Evolutionary conservation across 2,329 filamentous ascomycete genomes (phyloP), one percentile per base, ranked within the genome.

Genomic region (Alternaria conjuncta): DNA sequence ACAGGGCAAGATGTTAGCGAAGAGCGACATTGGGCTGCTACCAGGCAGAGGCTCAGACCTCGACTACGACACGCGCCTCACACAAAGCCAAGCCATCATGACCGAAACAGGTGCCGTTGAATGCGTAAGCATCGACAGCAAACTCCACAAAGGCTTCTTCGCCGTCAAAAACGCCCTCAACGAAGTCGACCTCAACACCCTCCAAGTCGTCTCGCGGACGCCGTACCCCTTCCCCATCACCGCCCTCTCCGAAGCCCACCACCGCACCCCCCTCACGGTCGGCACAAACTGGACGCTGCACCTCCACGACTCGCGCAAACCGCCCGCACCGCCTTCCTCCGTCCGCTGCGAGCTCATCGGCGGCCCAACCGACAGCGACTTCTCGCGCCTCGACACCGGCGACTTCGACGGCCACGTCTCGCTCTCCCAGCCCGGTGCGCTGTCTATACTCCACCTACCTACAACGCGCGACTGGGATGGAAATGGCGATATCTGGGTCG

Each of bases 401-500:
- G 84, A 84, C 75, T 80, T 71, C 71, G 82, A 80, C 54, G 78
- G 79, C 32, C 93, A 93, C 76, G 91, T 92, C 11, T 87, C 90
- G 5, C 86, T 97, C 23, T 89, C 92, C 36, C 91, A 96, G 69
- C 91, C 93, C 2, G 92, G 92, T 0, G 93, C 94, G 1, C 85
- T 96, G 23, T 93, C 90, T 49, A 94, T 97, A 65, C 83, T 96
- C 3, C 93, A 97, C 75, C 84, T 94, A 26, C 90, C 90, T 13
- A 84, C 82, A 9, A 82, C 87, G 1, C 86, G 85, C 0, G 79
- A 82, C 9, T 81, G 82, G 53, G 84, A 87, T 65, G 84, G 89
- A 18, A 91, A 92, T 54, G 87, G 91, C 63, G 91, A 96, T 28
- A 96, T 98, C 44, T 95, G 94, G 82, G 89, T 97, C 36, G 93